phyloP scores from a whole-genome alignment of 768 basidiomycete genomes.

The Chalciporus sphaerocephalus region DNA sequence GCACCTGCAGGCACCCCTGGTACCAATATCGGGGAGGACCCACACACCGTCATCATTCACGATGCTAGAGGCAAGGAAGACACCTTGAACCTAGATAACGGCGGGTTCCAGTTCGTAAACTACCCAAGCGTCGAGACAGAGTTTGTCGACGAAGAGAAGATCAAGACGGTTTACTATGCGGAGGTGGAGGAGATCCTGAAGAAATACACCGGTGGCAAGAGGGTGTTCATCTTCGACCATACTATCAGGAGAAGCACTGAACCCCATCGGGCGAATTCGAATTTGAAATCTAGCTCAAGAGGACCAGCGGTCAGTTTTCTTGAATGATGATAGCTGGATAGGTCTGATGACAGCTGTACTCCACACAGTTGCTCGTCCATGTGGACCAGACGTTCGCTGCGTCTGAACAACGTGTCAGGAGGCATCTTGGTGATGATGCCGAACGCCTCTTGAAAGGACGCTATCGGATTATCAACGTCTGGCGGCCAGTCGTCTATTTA shows the following conservation, averaged over 20 bases:
- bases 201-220: constrained; percentile 33
- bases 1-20: too few relatives aligned
- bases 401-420: constrained; percentile 31
- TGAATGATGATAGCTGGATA: too few relatives aligned
- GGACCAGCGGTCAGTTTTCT: constrained; percentile 17
- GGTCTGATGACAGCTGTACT: too few relatives aligned
- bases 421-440: constrained; percentile 37
- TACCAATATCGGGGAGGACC: too few relatives aligned
- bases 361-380: constrained; percentile 37
- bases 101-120: constrained; percentile 38
- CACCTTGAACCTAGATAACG: constrained; percentile 28
- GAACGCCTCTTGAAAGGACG: constrained; percentile 37
- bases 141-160: constrained; percentile 35
- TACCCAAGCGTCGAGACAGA: constrained; percentile 32
- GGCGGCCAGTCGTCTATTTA: constrained; percentile 24
- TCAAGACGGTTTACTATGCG: constrained; percentile 34
- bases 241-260: constrained; percentile 30
- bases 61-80: constrained; percentile 29
- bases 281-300: neutral
- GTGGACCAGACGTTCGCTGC: constrained; percentile 39
- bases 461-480: constrained; percentile 41
- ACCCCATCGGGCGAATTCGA: too few relatives aligned
- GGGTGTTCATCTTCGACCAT: constrained; percentile 41
- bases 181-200: constrained; percentile 39
- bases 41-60: too few relatives aligned